Percentiles rank a stretch among this genome's conserved stretches.
Evolutionary conservation across 768 basidiomycete genomes (phyloP).

Genomic region (Russula earlei): DNA sequence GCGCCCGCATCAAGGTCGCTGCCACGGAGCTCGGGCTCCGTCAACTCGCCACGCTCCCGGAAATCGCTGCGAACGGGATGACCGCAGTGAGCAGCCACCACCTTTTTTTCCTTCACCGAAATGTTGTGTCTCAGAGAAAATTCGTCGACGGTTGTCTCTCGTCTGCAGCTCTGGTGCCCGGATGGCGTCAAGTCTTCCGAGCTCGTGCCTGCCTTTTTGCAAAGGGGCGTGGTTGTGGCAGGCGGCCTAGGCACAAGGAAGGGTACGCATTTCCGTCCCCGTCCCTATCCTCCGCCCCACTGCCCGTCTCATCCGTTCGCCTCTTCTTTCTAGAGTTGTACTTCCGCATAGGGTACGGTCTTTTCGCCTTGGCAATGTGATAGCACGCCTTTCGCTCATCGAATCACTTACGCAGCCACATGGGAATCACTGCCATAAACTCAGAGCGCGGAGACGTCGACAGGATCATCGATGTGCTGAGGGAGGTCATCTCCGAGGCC

Average conservation of each 20-base stretch:
- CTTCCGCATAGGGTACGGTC: constrained; percentile 71
- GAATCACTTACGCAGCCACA: constrained; percentile 47
- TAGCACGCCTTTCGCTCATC: background rate
- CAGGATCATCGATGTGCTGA: constrained; percentile 55
- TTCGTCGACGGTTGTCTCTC: background rate
- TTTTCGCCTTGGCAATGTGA: background rate
- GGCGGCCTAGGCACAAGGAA: constrained; percentile 48
- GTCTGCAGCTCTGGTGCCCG: constrained; percentile 66
- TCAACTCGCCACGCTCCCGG: constrained; percentile 53
- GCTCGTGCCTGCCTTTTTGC: constrained; percentile 62
- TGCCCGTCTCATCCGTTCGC: constrained; percentile 5
- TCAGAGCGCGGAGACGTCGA: constrained; percentile 64
- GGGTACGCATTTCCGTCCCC: constrained; percentile 1
- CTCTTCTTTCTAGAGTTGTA: constrained; percentile 51
- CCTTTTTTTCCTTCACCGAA: no score
- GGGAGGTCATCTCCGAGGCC: constrained; percentile 42
- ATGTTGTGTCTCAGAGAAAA: background rate
- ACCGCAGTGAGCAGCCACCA: constrained; percentile 60
- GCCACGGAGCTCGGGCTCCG: constrained; percentile 60
- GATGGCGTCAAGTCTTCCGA: constrained; percentile 69
- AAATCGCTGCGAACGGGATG: constrained; percentile 87
- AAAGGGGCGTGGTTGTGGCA: constrained; percentile 71
- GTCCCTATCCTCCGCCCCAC: background rate
- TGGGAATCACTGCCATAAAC: constrained; percentile 82
- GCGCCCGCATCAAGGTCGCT: constrained; percentile 57